These are phyloP conservation scores for Amanita pseudoporphyria DNA, from an alignment of 768 basidiomycete genomes.

Conservation along the genomic window DNA sequence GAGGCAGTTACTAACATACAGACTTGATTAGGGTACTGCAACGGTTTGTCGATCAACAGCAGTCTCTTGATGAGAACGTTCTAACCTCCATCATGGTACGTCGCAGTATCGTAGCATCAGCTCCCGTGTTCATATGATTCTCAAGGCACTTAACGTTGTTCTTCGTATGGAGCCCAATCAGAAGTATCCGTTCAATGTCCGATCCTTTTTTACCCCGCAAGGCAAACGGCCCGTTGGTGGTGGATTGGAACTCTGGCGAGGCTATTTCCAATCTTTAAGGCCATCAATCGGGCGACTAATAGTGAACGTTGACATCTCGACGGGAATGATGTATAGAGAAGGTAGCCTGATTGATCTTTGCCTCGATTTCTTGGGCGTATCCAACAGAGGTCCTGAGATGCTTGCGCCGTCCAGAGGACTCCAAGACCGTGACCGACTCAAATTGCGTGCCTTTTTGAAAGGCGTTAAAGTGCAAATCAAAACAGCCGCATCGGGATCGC, in stretches of 20 bases:
- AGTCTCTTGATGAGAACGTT: constrained; percentile 60
- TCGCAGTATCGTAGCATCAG: neutral
- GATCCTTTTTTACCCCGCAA: constrained; percentile 60
- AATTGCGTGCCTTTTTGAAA: constrained; percentile 26
- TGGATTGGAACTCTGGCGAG: constrained; percentile 68
- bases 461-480: constrained; percentile 22
- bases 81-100: constrained; percentile 50
- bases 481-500: constrained; percentile 10
- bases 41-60: constrained; percentile 53
- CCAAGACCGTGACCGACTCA: constrained; percentile 40
- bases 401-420: constrained; percentile 28
- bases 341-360: constrained; percentile 53
- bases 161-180: constrained; percentile 67
- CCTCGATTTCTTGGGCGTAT: constrained; percentile 40
- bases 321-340: constrained; percentile 64
- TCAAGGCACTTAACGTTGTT: constrained; percentile 63
- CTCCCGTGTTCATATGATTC: neutral
- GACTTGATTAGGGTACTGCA: constrained; percentile 39
- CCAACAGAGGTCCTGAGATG: constrained; percentile 3
- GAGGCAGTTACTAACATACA: neutral
- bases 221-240: constrained; percentile 44
- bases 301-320: constrained; percentile 71
- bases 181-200: constrained; percentile 60
- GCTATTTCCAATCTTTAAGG: constrained; percentile 73
- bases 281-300: constrained; percentile 55